Percentiles rank a stretch among this genome's conserved stretches.
These are phyloP conservation scores for Hemileccinum rubropunctum DNA, from an alignment of 768 basidiomycete genomes.

Conservation along the genomic window DNA sequence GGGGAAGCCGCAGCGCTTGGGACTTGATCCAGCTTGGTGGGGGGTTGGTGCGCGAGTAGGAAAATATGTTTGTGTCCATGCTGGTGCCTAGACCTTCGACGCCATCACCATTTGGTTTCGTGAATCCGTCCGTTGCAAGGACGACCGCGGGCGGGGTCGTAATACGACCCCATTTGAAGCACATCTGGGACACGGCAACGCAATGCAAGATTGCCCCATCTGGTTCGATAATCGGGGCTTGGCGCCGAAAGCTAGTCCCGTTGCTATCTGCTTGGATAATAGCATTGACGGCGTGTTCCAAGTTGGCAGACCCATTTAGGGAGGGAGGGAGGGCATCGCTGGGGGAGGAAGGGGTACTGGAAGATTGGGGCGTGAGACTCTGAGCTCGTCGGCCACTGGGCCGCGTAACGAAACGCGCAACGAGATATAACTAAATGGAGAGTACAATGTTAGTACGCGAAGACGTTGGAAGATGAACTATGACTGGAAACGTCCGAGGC, in stretches of 20 bases:
- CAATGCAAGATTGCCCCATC: constrained; percentile 64
- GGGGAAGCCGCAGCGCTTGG: constrained; percentile 21
- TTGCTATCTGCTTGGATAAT: constrained; percentile 2
- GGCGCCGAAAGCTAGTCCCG: not conserved
- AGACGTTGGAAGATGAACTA: too few relatives aligned
- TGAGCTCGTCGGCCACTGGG: constrained; percentile 26
- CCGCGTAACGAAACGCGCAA: constrained; percentile 62
- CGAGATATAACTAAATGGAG: constrained; percentile 51
- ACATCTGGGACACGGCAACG: constrained; percentile 57
- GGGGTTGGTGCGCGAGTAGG: constrained; percentile 33
- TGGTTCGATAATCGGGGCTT: constrained; percentile 18
- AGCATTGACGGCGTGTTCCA: constrained; percentile 16
- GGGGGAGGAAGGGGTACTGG: constrained; percentile 26
- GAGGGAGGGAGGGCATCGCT: not conserved
- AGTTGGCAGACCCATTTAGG: constrained; percentile 8
- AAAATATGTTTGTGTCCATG: constrained; percentile 11
- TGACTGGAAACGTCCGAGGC: too few relatives aligned
- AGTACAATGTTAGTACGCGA: not conserved
- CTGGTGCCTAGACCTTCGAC: not conserved
- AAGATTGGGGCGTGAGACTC: constrained; percentile 22
- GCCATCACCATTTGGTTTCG: constrained; percentile 16
- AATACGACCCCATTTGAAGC: constrained; percentile 70
- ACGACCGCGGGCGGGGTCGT: constrained; percentile 69
- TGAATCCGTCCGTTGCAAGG: constrained; percentile 59
- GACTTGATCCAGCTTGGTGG: constrained; percentile 28